Evolutionary conservation across 345 rosid species (phyloP).

Genomic region (Eucalyptus cladocalyx): DNA sequence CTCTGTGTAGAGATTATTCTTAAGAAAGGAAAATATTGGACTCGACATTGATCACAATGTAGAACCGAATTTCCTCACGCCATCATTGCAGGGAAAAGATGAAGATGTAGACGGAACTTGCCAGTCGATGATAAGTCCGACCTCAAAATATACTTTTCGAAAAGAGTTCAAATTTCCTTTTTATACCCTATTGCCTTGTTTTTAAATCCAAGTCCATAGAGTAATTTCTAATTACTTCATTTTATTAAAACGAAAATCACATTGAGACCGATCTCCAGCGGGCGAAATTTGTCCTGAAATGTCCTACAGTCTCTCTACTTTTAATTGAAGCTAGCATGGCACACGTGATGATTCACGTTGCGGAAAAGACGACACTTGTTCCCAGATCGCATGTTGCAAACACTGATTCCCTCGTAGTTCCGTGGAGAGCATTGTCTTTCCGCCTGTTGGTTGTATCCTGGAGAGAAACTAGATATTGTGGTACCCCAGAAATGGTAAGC

Average conservation of each 20-base stretch:
- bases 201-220: background rate
- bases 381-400: background rate
- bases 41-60: background rate
- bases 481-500: too few species aligned
- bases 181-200: background rate
- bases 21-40: background rate
- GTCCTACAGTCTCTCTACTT: background rate
- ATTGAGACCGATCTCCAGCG: background rate
- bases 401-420: too few species aligned
- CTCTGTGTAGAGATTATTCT: background rate
- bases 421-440: background rate
- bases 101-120: background rate
- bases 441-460: background rate
- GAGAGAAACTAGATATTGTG: background rate
- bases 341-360: background rate
- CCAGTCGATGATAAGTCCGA: background rate
- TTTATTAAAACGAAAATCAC: background rate
- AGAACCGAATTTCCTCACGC: background rate
- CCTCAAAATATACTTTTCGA: background rate
- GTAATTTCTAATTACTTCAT: background rate
- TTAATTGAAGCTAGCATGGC: background rate
- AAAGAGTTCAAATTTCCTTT: background rate
- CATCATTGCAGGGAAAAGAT: background rate
- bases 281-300: background rate
- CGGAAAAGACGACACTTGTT: background rate